Conservation (phyloP, 2,329 filamentous ascomycete genomes). For the Cladophialophora psammophila region DNA sequence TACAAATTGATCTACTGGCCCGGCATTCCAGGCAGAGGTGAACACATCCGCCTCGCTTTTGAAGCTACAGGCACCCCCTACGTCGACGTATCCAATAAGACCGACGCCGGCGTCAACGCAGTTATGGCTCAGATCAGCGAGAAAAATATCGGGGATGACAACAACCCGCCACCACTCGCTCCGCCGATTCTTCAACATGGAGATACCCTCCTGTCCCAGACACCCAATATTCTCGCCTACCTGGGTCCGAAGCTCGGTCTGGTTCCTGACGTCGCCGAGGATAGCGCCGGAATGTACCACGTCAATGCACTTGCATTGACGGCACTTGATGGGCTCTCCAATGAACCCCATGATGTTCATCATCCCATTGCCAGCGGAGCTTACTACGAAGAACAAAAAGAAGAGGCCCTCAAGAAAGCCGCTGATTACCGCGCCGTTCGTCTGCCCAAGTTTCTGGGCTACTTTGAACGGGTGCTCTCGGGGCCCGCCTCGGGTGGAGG, state of each 20-base stretch:
- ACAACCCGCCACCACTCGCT: conserved; percentile 71
- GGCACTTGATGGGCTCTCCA: conserved; percentile 72
- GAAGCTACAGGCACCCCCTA: conserved; percentile 73
- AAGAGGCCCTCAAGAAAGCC: conserved; percentile 66
- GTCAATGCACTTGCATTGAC: conserved; percentile 72
- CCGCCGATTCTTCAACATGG: conserved; percentile 68
- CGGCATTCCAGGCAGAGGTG: conserved; percentile 73
- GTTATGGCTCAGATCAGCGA: conserved; percentile 60
- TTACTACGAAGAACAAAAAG: conserved; percentile 79
- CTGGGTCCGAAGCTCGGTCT: conserved; percentile 68
- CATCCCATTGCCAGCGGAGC: conserved; percentile 68
- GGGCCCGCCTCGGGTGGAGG: conserved; percentile 64
- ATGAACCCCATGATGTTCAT: conserved; percentile 77
- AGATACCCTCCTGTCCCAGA: conserved; percentile 70
- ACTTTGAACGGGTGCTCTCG: conserved; percentile 71
- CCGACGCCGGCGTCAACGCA: conserved; percentile 58
- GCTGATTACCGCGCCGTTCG: conserved; percentile 66
- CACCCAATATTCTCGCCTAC: conserved; percentile 76
- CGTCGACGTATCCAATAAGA: conserved; percentile 63
- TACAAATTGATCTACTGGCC: conserved; percentile 52
- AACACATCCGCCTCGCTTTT: conserved; percentile 74
- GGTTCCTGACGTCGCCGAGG: conserved; percentile 50
- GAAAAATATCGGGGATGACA: conserved; percentile 50
- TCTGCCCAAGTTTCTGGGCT: conserved; percentile 75
- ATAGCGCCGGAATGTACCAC: conserved; percentile 59